Base-by-base conservation (phyloP, 2,329 filamentous ascomycete genomes). In the Magnaporthiopsis poae region DNA sequence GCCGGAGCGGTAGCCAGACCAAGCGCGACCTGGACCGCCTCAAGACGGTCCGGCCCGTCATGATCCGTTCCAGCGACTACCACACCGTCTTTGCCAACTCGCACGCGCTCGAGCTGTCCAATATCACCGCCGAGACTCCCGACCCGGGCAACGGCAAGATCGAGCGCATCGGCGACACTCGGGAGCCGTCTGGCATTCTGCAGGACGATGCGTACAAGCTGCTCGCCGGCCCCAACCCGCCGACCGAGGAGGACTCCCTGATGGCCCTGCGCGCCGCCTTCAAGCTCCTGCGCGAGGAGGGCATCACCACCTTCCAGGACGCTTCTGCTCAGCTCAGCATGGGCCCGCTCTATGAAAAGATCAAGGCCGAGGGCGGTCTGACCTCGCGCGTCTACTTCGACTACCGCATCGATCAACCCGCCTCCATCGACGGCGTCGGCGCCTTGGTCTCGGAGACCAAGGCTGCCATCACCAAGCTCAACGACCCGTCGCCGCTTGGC, bases 221-320 rank as follows among this genome's bases (percentile, higher is more conserved):
- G 25, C 61, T 62, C 33, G 61, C 21, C 9, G 61, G 61, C 61
- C 61, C 31, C 27, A n/a, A 33, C n/a, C 18, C 5, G 9, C 61
- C 25, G 9, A 35, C 33, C 27, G 61, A 62, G 18, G 18, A 39
- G 21, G 61, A 62, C 5, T n/a, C 33, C n/a, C 8, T 25, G 31
- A n/a, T 18, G 29, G 61, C 61, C 61, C 18, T 62, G 31, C 61
- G 61, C 61, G 61, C 61, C 21, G 61, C 61, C 31, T 13, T 62
- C 33, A 62, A 62, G 61, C 61, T 62, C 61, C 61, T 62, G 61
- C 61, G 61, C 61, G 61, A 62, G 61, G 36, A 62, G 31, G 61
- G 61, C 33, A 62, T 62, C 61, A 62, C 61, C 33, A 62, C 61
- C 5, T 62, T 62, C 33, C 61, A 62, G 61, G 61, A 62, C 21